Conservation (phyloP, 495 filamentous ascomycete genomes). For the Ramalina intermedia region DNA sequence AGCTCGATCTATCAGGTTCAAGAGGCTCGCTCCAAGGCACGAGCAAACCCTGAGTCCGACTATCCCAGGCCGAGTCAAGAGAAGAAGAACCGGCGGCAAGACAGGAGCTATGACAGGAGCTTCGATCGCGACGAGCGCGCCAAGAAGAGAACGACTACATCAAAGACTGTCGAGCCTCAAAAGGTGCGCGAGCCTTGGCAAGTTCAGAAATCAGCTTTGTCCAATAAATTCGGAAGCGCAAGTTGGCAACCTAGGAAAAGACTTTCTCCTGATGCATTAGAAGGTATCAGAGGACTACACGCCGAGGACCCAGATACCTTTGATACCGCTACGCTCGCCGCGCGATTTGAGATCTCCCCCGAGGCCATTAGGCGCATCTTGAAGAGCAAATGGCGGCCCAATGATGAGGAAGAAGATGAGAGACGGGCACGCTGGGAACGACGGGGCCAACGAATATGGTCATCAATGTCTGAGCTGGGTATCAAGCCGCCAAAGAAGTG, state of each 20-base stretch:
- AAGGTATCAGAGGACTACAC: constrained; percentile 72
- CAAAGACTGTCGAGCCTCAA: constrained; percentile 8
- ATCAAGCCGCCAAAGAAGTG: constrained; percentile 52
- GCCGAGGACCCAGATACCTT: constrained; percentile 57
- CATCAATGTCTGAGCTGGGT: constrained; percentile 52
- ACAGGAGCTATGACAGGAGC: background rate
- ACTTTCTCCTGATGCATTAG: constrained; percentile 79
- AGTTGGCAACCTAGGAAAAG: constrained; percentile 73
- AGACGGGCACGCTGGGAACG: constrained; percentile 62
- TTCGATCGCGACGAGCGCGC: background rate
- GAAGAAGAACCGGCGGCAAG: background rate
- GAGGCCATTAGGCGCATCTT: constrained; percentile 81
- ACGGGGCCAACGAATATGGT: constrained; percentile 66
- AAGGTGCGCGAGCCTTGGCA: constrained; percentile 43
- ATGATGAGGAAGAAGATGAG: constrained; percentile 41
- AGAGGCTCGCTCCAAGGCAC: too few relatives aligned
- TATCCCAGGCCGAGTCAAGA: background rate
- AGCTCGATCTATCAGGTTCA: too few relatives aligned
- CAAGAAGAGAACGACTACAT: background rate
- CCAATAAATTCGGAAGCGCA: constrained; percentile 53
- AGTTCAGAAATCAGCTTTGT: constrained; percentile 51
- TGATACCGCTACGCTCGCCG: constrained; percentile 56
- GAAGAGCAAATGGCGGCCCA: constrained; percentile 68
- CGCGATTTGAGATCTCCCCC: constrained; percentile 69
- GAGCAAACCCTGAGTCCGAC: too few relatives aligned